These are phyloP conservation scores for Scortechinia acanthostroma DNA, from an alignment of 2,329 filamentous ascomycete species.

Conservation along the genomic window DNA sequence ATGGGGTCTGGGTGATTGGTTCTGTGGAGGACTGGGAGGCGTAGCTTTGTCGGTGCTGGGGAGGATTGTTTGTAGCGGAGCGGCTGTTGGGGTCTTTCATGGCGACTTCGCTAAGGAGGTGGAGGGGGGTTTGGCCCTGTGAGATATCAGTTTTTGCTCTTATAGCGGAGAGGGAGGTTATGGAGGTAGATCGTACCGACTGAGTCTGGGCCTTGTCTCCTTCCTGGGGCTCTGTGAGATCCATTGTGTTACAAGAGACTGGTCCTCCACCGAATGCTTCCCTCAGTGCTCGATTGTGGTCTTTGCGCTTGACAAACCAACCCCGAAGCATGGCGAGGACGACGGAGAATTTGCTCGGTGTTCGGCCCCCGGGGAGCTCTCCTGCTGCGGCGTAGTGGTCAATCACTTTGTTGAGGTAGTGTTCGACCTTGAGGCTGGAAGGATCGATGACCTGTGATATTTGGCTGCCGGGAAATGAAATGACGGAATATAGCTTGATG, in stretches of 20 bases:
- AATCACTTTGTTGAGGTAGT: constrained; percentile 65
- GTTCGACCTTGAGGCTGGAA: constrained; percentile 35
- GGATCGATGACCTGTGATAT: constrained; percentile 37
- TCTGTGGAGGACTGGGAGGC: neutral
- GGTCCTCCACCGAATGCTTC: neutral
- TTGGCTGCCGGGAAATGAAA: constrained; percentile 34
- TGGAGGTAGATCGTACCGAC: too few relatives aligned
- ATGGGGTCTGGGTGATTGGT: neutral
- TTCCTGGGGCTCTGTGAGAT: neutral
- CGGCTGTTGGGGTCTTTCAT: constrained; percentile 16
- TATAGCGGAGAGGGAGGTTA: too few relatives aligned
- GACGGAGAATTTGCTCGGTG: constrained; percentile 64
- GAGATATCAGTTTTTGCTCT: too few relatives aligned
- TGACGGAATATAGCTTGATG: constrained; percentile 43
- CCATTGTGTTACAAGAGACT: neutral
- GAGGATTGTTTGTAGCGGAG: neutral
- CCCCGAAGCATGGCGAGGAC: constrained; percentile 64
- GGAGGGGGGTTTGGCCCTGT: constrained; percentile 19
- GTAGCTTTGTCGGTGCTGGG: too few relatives aligned
- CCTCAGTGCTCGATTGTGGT: constrained; percentile 3
- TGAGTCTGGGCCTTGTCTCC: too few relatives aligned
- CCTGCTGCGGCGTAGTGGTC: constrained; percentile 60
- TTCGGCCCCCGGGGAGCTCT: constrained; percentile 54
- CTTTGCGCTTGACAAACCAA: constrained; percentile 52
- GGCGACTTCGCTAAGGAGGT: constrained; percentile 28